Evolutionary conservation across 1,284 basidiomycete genomes (phyloP).

Genomic region (Heliocybe sulcata): DNA sequence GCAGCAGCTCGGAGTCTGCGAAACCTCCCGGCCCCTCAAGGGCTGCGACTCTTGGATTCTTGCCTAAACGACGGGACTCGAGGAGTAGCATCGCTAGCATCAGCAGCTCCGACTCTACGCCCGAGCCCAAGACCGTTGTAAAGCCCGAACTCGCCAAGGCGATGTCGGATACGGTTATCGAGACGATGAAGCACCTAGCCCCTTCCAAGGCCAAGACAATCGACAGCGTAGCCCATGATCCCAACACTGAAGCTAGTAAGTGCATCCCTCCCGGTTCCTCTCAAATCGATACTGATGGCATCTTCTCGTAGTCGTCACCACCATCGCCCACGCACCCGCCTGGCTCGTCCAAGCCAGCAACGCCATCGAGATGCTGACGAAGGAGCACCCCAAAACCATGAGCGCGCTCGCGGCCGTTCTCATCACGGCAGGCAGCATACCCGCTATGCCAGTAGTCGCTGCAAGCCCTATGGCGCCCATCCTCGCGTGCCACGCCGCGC

Average conservation of each 20-base stretch:
- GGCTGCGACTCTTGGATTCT: neutral
- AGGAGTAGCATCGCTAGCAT: neutral
- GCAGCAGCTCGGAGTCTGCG: neutral
- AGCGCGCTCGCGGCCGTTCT: conserved; percentile 65
- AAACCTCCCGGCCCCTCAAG: neutral
- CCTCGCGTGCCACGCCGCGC: conserved; percentile 61
- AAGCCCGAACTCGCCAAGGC: conserved; percentile 7
- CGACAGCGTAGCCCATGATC: neutral
- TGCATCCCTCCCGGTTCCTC: neutral
- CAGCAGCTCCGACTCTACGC: neutral
- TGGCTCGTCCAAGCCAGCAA: conserved; percentile 71
- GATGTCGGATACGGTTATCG: conserved; percentile 7
- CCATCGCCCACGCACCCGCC: conserved; percentile 52
- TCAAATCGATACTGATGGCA: neutral
- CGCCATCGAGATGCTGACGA: conserved; percentile 64
- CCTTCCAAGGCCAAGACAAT: neutral
- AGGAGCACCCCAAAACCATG: conserved; percentile 71
- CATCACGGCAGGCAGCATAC: conserved; percentile 68
- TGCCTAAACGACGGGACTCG: neutral
- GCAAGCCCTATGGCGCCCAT: conserved; percentile 63
- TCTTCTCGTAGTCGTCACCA: conserved; percentile 10
- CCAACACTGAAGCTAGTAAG: neutral
- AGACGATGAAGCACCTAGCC: conserved; percentile 2
- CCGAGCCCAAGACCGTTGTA: neutral
- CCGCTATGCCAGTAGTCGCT: conserved; percentile 57